Evolutionary conservation across 2,329 filamentous ascomycete genomes (phyloP).

Genomic region (Colletotrichum sp.): DNA sequence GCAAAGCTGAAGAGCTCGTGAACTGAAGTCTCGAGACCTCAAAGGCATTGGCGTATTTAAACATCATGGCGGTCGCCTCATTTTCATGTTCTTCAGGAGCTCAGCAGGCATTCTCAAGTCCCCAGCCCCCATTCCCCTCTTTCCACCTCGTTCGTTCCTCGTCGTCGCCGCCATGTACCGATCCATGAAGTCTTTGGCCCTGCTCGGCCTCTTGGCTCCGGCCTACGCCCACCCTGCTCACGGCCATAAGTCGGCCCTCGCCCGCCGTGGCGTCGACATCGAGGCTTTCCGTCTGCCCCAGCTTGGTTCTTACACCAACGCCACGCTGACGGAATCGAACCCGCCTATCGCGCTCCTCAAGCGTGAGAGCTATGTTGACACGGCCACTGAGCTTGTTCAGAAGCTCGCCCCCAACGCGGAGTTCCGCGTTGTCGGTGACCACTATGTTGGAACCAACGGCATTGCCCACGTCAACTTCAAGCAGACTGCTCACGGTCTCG

Average conservation of each 20-base stretch:
- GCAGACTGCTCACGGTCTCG: conserved; percentile 56
- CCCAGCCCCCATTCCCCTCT: not conserved
- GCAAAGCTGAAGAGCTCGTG: not conserved
- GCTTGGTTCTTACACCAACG: conserved; percentile 35
- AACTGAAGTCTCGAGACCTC: not conserved
- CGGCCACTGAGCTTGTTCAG: conserved; percentile 42
- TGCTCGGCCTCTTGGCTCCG: conserved; percentile 38
- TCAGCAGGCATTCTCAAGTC: conserved; percentile 2
- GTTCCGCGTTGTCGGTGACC: conserved; percentile 52
- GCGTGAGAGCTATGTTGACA: conserved; percentile 40
- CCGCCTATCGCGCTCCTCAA: conserved; percentile 30
- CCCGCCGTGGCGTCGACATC: conserved; percentile 36
- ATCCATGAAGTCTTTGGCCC: conserved; percentile 36
- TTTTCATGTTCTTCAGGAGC: not conserved
- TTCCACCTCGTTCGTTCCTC: not conserved
- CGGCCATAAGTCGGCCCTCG: conserved; percentile 21
- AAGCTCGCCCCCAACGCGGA: conserved; percentile 30
- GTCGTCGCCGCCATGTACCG: not conserved
- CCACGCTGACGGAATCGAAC: conserved; percentile 27
- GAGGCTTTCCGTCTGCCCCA: conserved; percentile 35
- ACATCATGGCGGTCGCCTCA: not conserved
- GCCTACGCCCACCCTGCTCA: conserved; percentile 36
- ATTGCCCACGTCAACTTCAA: conserved; percentile 60
- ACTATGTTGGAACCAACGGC: conserved; percentile 54
- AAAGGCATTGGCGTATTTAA: not conserved